Conservation (phyloP, 495 filamentous ascomycete genomes). For the Aspergillus indologenus region DNA sequence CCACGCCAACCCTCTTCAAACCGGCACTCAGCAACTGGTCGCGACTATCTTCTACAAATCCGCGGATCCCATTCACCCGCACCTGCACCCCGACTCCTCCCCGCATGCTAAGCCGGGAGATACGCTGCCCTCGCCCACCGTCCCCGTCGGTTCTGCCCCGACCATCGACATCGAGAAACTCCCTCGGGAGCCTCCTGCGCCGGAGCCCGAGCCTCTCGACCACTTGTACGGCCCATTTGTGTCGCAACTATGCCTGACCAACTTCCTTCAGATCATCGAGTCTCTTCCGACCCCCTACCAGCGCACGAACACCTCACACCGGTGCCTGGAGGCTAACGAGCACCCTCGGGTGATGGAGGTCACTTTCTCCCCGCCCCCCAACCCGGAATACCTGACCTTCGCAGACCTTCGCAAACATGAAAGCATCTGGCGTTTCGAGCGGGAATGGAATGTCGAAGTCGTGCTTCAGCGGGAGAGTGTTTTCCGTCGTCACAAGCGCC, state of each 20-base stretch:
- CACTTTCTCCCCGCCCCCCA: slow-evolving; percentile 63
- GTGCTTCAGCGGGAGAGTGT: slow-evolving; percentile 66
- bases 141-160: slow-evolving; percentile 55
- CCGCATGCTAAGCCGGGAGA: slow-evolving; percentile 23
- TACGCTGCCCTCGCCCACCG: slow-evolving; percentile 38
- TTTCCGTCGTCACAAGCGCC: slow-evolving; percentile 71
- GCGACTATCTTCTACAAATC: slow-evolving; percentile 50
- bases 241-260: slow-evolving; percentile 75
- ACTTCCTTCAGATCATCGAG: slow-evolving; percentile 74
- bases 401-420: slow-evolving; percentile 72
- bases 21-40: slow-evolving; percentile 40
- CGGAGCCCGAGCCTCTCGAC: slow-evolving; percentile 64
- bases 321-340: slow-evolving; percentile 60
- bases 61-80: slow-evolving; percentile 39
- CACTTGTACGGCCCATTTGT: slow-evolving; percentile 74
- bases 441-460: slow-evolving; percentile 83
- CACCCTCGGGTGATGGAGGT: slow-evolving; percentile 70
- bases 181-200: slow-evolving; percentile 66
- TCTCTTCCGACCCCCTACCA: slow-evolving; percentile 60
- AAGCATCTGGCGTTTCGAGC: slow-evolving; percentile 75
- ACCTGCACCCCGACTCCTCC: slow-evolving; percentile 42
- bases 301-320: slow-evolving; percentile 62
- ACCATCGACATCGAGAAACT: slow-evolving; percentile 65
- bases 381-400: slow-evolving; percentile 64
- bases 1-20: slow-evolving; percentile 34